phyloP scores from a whole-genome alignment of 495 filamentous ascomycete species.

The Cercophora newfieldiana region DNA sequence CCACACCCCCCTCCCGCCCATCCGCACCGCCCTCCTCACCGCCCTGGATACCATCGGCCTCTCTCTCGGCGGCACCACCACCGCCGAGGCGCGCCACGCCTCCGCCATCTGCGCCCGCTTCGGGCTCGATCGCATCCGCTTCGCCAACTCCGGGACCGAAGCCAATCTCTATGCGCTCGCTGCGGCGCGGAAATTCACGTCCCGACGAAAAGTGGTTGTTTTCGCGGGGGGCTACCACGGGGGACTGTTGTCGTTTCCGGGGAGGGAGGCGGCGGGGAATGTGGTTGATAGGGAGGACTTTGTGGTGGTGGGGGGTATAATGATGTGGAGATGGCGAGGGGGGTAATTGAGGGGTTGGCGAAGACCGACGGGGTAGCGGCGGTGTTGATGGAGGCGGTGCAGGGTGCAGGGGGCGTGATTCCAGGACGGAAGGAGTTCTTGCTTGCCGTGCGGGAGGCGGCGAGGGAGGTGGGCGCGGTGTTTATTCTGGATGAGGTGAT shows the following conservation, averaged over 20 bases:
- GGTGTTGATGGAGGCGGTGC: slow-evolving; percentile 61
- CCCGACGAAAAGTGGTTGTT: slow-evolving; percentile 45
- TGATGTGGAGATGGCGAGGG: slow-evolving; percentile 41
- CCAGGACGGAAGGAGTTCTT: slow-evolving; percentile 48
- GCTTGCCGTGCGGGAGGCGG: slow-evolving; percentile 30
- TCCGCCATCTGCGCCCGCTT: slow-evolving; percentile 44
- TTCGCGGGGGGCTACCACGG: slow-evolving; percentile 59
- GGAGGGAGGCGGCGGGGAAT: slow-evolving; percentile 20
- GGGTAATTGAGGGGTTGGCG: slow-evolving; percentile 27
- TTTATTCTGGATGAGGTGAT: slow-evolving; percentile 69
- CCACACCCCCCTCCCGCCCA: slow-evolving; percentile 46
- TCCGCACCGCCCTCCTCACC: slow-evolving; percentile 40
- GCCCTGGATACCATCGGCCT: slow-evolving; percentile 41
- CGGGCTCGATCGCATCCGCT: slow-evolving; percentile 46
- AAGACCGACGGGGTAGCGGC: slow-evolving; percentile 46
- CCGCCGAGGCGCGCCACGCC: slow-evolving; percentile 44
- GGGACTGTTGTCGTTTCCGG: slow-evolving; percentile 43
- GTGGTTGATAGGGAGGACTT: slow-evolving; percentile 49
- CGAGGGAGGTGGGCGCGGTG: slow-evolving; percentile 43
- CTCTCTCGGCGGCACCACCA: slow-evolving; percentile 43
- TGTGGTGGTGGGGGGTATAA: slow-evolving; percentile 50
- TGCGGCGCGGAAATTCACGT: slow-evolving; percentile 44
- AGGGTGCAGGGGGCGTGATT: slow-evolving; percentile 56
- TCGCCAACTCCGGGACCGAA: slow-evolving; percentile 57
- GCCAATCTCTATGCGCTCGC: slow-evolving; percentile 52